Base-by-base conservation (phyloP, 768 basidiomycete species). In the Phylloporus sp. region DNA sequence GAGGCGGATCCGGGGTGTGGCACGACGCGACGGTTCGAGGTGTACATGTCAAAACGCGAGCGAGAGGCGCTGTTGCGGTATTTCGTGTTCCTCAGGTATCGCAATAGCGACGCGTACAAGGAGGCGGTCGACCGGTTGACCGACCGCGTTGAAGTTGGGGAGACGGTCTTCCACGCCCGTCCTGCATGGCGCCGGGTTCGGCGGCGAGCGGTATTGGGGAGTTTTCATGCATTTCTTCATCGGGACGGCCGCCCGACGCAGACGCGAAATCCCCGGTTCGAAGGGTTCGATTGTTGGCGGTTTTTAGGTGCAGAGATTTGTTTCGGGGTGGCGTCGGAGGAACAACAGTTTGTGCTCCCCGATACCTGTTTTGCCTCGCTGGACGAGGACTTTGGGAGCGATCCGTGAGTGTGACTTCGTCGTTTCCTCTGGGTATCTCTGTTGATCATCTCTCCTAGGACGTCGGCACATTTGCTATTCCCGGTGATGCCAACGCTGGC, bases 1-100 rank as follows among this genome's bases (percentile, higher is more conserved):
- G 35, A 23, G 2, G 0, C 9, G 21, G 26, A 33, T 23, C 6
- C 38, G 13, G 49, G 34, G 1, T 8, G 15, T 28, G n/a, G 37
- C 27, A 1, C 15, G 15, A 29, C 27, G 31, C 43, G 44, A 26
- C 58, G 55, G 18, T 61, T 57, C 38, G 58, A 64, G 37, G 8
- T 60, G 1, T 8, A 53, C 2, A 49, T 56, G 50, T 53, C 63
- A 9, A 53, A 53, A 28, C 61, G 58, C 21, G 51, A 52, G 23
- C 60, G 72, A 13, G 70, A 73, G 31, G 58, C 58, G n/a, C 50
- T 82, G 2, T 68, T 74, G 9, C 74, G 71, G 48, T 81, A 75
- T 56, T 70, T 81, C 35, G 64, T 74, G 10, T 80, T 82, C 51
- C 62, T 82, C 0, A 72, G 79, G n/a, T 82, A 78, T 50, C 68